A percentile compares a stretch with the other conserved stretches of the same genome.
Conservation (phyloP, 352 stramenopile species). For the Phytopythium litorale region DNA sequence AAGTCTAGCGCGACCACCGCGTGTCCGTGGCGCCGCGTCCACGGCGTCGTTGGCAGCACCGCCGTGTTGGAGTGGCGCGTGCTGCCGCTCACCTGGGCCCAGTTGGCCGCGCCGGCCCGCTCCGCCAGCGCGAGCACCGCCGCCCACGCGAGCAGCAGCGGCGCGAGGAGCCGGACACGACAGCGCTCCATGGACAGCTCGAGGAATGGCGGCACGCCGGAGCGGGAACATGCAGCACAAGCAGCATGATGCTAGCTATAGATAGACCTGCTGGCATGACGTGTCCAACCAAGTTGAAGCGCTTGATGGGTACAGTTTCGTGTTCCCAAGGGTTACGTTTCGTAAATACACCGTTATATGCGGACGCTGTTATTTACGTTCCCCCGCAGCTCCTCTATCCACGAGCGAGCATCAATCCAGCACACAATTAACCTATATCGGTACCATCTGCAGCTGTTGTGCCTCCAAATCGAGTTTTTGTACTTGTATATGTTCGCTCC, state of each 20-base stretch:
- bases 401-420: too few relatives aligned
- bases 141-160: neutral
- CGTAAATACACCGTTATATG: too few relatives aligned
- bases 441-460: too few relatives aligned
- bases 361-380: too few relatives aligned
- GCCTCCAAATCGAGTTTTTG: too few relatives aligned
- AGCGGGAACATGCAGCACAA: neutral
- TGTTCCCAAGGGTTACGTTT: too few relatives aligned
- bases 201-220: neutral
- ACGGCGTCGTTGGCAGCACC: constrained; percentile 47
- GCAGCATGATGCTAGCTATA: neutral
- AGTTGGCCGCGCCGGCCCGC: constrained; percentile 34
- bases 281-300: constrained; percentile 2
- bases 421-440: too few relatives aligned
- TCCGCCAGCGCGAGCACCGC: neutral
- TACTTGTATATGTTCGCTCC: too few relatives aligned
- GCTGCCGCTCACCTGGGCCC: constrained; percentile 63
- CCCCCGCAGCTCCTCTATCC: too few relatives aligned
- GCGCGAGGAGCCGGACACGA: neutral
- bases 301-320: neutral
- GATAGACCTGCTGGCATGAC: neutral
- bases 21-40: constrained; percentile 63
- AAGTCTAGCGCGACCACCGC: constrained; percentile 57
- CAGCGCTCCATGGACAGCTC: neutral
- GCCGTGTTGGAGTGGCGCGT: constrained; percentile 49